Percentiles rank a stretch among this genome's conserved stretches.
These are phyloP conservation scores for Rhodotorula sp. DNA, from an alignment of 1,284 basidiomycete species.

Conservation along the genomic window DNA sequence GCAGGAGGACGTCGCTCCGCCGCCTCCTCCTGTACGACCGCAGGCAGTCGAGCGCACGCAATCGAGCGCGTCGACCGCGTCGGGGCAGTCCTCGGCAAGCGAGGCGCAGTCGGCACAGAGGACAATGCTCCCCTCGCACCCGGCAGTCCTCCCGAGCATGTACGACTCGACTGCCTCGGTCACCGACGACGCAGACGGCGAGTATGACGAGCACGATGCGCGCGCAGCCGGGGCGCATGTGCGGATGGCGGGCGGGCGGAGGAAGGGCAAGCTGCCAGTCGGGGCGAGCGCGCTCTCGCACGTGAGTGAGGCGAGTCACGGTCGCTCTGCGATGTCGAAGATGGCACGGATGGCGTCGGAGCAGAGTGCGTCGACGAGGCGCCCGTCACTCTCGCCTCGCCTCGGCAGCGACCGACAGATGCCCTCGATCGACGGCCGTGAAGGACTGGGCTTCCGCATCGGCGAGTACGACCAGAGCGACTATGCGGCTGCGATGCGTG, in stretches of 20 bases:
- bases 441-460: too few species aligned
- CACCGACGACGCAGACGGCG: conserved; percentile 11
- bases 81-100: background rate
- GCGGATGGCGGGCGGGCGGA: background rate
- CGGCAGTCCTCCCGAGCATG: background rate
- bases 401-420: too few species aligned
- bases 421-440: too few species aligned
- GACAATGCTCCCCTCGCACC: conserved; percentile 6
- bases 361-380: too few species aligned
- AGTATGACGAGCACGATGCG: background rate
- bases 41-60: background rate
- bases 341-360: too few species aligned
- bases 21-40: background rate
- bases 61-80: background rate
- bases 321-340: too few species aligned
- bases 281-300: background rate
- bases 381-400: too few species aligned
- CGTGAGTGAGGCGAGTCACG: too few species aligned
- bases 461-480: too few species aligned
- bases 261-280: background rate
- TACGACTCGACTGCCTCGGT: conserved; percentile 16
- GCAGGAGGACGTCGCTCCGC: too few species aligned
- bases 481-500: too few species aligned
- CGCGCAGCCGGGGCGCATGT: background rate
- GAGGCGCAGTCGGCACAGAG: too few species aligned